Percentiles rank a stretch among this genome's conserved stretches.
phyloP scores from a whole-genome alignment of 352 stramenopile genomes.

The Phytopythium cucurbitacearum region DNA sequence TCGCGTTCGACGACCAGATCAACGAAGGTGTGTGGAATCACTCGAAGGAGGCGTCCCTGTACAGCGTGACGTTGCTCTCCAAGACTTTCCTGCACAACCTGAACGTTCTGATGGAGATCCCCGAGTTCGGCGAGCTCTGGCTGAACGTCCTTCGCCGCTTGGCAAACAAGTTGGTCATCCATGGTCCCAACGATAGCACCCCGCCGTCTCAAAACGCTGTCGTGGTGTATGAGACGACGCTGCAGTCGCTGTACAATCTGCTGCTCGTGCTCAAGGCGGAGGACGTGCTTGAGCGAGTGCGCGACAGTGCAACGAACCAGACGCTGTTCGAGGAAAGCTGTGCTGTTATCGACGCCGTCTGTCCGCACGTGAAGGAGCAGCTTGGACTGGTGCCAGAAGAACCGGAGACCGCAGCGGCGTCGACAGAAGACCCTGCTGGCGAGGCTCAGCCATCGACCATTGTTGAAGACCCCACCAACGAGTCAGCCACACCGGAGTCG shows the following conservation, averaged over 20 bases:
- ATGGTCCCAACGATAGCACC: background rate
- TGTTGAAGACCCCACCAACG: too few relatives aligned
- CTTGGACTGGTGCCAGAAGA: conserved; percentile 50
- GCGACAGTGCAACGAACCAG: conserved; percentile 27
- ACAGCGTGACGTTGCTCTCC: conserved; percentile 80
- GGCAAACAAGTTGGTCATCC: conserved; percentile 57
- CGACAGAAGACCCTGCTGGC: background rate
- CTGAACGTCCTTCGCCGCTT: conserved; percentile 70
- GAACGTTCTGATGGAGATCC: conserved; percentile 58
- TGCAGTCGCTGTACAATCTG: conserved; percentile 86
- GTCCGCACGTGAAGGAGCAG: conserved; percentile 75
- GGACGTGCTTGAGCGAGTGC: conserved; percentile 55
- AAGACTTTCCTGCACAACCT: conserved; percentile 88
- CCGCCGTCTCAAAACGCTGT: conserved; percentile 40
- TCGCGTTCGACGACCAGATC: conserved; percentile 83
- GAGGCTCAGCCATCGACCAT: background rate
- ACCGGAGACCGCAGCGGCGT: conserved; percentile 2
- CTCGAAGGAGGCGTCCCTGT: conserved; percentile 62
- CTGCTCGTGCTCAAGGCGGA: conserved; percentile 81
- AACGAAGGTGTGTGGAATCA: conserved; percentile 46
- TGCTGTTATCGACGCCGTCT: conserved; percentile 65
- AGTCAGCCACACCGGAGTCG: too few relatives aligned
- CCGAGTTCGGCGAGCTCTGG: conserved; percentile 69
- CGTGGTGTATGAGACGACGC: conserved; percentile 80
- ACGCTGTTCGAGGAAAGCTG: conserved; percentile 71